Evolutionary conservation across 139 green algal species (phyloP).

Genomic region (Spirogloea muscicola): DNA sequence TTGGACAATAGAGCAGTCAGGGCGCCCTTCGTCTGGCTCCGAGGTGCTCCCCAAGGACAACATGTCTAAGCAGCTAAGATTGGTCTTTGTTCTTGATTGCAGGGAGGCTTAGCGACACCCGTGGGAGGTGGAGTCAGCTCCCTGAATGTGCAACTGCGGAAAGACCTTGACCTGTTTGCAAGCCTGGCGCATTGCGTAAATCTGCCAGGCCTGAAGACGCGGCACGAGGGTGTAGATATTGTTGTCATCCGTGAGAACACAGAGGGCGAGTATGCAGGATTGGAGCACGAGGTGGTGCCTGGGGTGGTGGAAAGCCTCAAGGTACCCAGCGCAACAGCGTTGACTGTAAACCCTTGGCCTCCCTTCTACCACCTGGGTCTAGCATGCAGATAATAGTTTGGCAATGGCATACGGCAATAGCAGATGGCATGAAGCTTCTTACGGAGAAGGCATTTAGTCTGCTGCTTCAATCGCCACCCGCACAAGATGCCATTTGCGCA

Average conservation of each 20-base stretch:
- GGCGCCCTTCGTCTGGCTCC: not conserved
- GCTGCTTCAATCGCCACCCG: not conserved
- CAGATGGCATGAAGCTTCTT: too few species aligned
- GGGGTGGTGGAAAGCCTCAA: constrained; percentile 52
- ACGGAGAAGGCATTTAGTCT: too few species aligned
- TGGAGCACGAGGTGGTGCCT: constrained; percentile 52
- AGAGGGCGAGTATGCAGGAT: constrained; percentile 49
- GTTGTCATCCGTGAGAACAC: constrained; percentile 54
- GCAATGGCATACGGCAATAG: too few species aligned
- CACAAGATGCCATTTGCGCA: not conserved
- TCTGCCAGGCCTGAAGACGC: constrained; percentile 44
- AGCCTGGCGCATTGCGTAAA: constrained; percentile 53
- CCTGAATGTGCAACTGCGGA: constrained; percentile 50
- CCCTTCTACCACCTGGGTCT: not conserved
- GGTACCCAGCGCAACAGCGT: constrained; percentile 3
- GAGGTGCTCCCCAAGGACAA: not conserved
- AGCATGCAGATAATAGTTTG: too few species aligned
- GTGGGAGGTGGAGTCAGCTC: constrained; percentile 40
- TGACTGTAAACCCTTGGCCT: not conserved
- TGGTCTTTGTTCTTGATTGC: not conserved
- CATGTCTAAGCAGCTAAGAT: too few species aligned
- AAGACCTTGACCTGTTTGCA: constrained; percentile 50
- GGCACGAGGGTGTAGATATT: constrained; percentile 48
- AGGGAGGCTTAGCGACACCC: constrained; percentile 37
- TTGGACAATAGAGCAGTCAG: not conserved